Base-by-base conservation (phyloP, 176 grass and related monocot species). In the Saccharum officinarum region DNA sequence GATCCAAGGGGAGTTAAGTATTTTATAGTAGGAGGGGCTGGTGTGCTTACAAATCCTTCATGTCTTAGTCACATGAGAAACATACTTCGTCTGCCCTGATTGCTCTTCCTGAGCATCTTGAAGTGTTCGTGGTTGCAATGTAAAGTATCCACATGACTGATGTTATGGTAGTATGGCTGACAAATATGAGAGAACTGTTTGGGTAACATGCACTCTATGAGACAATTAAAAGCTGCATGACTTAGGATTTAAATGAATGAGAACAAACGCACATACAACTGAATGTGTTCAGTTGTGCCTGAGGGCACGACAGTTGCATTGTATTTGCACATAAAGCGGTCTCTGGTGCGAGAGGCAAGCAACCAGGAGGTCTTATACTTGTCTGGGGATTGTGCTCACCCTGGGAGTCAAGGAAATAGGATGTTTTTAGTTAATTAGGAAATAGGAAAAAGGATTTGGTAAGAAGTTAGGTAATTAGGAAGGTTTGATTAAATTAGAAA, bases 251-350 rank as follows among this genome's bases (percentile, higher is more conserved):
- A 34, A 28, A 59, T 59, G 26, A 59, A 82, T 12, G 10, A 28
- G 5, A 76, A 36, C 26, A 60, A 47, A 45, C 26, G 5, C n/a
- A n/a, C 13, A 42, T 45, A 62, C 38, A 44, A 37, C 64, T 82
- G 6, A 76, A 9, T 76, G 20, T 54, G 37, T 83, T 62, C 18
- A 13, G 7, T 71, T 64, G 49, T 71, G 80, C 40, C 30, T 88
- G 46, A 46, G 41, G 46, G 49, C 9, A 57, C 13, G 45, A 62
- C 64, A 70, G 39, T 68, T 82, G 70, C 17, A 75, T 57, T 60
- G 9, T 76, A 46, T 69, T 39, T 70, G 26, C 38, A 26, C 38
- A 82, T 42, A 61, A 77, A 40, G 8, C 13, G 76, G 6, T 36
- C 9, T 55, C 28, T 76, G 73, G 73, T 50, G 46, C 30, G 12